phyloP scores from a whole-genome alignment of 2,329 filamentous ascomycete genomes.

The Alternaria infectoria region DNA sequence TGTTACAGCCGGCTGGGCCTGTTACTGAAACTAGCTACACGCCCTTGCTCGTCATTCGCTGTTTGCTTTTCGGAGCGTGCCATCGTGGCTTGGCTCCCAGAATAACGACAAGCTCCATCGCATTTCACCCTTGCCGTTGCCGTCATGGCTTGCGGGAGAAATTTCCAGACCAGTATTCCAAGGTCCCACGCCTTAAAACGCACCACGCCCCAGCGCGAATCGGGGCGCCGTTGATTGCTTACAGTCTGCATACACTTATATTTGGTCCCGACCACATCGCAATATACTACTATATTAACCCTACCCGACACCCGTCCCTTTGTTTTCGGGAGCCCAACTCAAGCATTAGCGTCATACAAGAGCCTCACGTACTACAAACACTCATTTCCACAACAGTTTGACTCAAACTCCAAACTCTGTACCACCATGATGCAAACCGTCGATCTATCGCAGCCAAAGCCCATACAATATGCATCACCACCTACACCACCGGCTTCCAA shows the following conservation, averaged over 20 bases:
- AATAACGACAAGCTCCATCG: constrained; percentile 29
- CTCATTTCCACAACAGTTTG: constrained; percentile 1
- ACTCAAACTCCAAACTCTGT: neutral
- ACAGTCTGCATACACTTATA: constrained; percentile 18
- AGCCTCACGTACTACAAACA: constrained; percentile 2
- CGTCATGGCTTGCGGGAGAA: constrained; percentile 33
- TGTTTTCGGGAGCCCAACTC: constrained; percentile 16
- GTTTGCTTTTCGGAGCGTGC: constrained; percentile 25
- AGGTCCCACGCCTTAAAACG: constrained; percentile 25
- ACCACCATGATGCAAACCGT: constrained; percentile 45
- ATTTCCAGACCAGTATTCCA: constrained; percentile 24
- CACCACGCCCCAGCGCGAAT: constrained; percentile 29
- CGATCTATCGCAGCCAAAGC: constrained; percentile 33
- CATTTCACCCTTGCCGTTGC: constrained; percentile 42
- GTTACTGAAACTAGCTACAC: constrained; percentile 19
- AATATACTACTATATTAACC: constrained; percentile 38
- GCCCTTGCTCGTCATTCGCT: constrained; percentile 23
- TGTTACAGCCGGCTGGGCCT: constrained; percentile 23
- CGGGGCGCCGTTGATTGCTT: constrained; percentile 28
- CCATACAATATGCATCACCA: constrained; percentile 39
- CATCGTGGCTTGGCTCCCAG: constrained; percentile 40
- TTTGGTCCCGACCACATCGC: constrained; percentile 30
- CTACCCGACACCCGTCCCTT: constrained; percentile 16
- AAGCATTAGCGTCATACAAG: constrained; percentile 8
- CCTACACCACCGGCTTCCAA: constrained; percentile 40